Base-by-base conservation (phyloP, 129 eudicot genomes). In the Heracleum sosnowskyi region DNA sequence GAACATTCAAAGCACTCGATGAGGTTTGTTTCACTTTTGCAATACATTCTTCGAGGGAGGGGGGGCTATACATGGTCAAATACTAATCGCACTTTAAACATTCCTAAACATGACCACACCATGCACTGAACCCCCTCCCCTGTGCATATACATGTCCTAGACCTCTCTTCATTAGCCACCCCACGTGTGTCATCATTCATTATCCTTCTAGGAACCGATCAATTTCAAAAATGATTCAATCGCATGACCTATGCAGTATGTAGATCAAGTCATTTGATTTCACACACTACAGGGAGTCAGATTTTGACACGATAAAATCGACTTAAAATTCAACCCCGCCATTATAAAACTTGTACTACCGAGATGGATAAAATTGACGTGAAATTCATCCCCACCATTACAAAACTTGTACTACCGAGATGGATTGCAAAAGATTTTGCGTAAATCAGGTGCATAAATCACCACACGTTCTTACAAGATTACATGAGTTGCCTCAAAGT, bases 41-140 rank as follows among this genome's bases (percentile, higher is more conserved):
- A 39, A 41, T 28, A 72, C 76, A 72, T 72, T 24, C 3, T 41
- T 72, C 29, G 76, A 41, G 55, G 33, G 53, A 5, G 17, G 64
- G 68, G 66, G 68, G 66, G 68, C 34, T 26, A n/a, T 60, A 20
- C 26, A 72, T 72, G 76, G 76, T 72, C 53, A 41, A 41, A 41
- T 39, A 41, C 29, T 41, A 41, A 41, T 13, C 49, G 2, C 76
- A 72, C 76, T 72, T 72, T 2, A 10, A 41, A 71, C 49, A 71
- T 71, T 20, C 75, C 75, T 39, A 40, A 72, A n/a, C 55, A 72
- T 72, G 51, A 72, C 76, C 76, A 16, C 55, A 72, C 53, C 42
- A n/a, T 24, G 76, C 51, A n/a, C 51, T 72, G 2, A 40, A 72
- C 51, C 4, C 47, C 31, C 75, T 71, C 49, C 28, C 74, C 9